These are phyloP conservation scores for Mucor piriformis DNA, from an alignment of 371 early-diverging fungal genomes.

Conservation along the genomic window DNA sequence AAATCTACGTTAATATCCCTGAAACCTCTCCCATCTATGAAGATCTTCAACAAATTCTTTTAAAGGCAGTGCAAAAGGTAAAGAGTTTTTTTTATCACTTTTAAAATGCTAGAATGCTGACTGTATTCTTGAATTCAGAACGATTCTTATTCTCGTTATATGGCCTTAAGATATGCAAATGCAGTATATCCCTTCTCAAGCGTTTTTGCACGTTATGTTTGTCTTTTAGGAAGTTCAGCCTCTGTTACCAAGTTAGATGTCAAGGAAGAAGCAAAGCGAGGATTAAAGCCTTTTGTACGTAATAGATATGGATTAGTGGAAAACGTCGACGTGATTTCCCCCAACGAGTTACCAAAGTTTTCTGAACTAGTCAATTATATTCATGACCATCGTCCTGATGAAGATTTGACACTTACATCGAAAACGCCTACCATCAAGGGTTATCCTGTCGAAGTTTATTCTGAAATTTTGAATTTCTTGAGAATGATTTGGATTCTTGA, in stretches of 20 bases:
- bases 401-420: constrained; percentile 37
- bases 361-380: constrained; percentile 51
- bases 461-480: constrained; percentile 59
- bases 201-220: constrained; percentile 74
- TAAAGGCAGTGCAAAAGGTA: constrained; percentile 70
- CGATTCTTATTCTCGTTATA: constrained; percentile 43
- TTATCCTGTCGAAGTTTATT: constrained; percentile 61
- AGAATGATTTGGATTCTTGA: constrained; percentile 60
- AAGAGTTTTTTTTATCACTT: too few species aligned
- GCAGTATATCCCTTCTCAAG: constrained; percentile 76
- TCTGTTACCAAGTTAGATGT: constrained; percentile 79
- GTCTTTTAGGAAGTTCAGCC: constrained; percentile 64
- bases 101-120: too few species aligned
- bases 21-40: constrained; percentile 42
- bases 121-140: too few species aligned
- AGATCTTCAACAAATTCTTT: constrained; percentile 53
- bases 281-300: constrained; percentile 49
- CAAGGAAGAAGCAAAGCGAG: constrained; percentile 68
- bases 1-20: constrained; percentile 59
- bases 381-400: constrained; percentile 32
- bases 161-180: constrained; percentile 78
- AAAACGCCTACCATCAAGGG: constrained; percentile 47
- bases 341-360: constrained; percentile 52
- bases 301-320: constrained; percentile 31
- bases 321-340: constrained; percentile 33